Conservation (phyloP, 225 moss, liverwort and hornwort genomes). For the Climacium dendroides region DNA sequence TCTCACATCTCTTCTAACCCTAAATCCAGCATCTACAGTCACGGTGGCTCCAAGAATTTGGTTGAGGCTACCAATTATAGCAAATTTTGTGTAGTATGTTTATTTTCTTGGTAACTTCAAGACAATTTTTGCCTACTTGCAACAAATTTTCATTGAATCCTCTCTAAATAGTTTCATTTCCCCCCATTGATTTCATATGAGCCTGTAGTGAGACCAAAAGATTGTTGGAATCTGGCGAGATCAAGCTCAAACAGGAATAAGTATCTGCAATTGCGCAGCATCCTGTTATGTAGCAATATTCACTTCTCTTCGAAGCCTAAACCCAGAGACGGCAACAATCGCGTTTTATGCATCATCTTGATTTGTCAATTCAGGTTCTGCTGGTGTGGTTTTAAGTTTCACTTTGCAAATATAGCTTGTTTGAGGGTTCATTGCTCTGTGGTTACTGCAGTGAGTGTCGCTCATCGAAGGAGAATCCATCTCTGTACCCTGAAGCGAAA, state of each 20-base stretch:
- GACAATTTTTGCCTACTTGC: neutral
- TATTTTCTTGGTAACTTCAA: neutral
- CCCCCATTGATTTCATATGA: neutral
- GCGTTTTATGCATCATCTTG: neutral
- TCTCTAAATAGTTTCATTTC: neutral
- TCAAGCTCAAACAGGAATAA: neutral
- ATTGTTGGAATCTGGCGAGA: neutral
- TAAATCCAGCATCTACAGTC: neutral
- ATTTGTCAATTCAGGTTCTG: neutral
- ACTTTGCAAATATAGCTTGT: neutral
- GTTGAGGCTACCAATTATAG: neutral
- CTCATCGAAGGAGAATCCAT: slow-evolving; percentile 54
- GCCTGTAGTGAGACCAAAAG: neutral
- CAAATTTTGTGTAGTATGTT: neutral
- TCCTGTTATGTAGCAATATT: neutral
- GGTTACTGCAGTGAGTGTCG: slow-evolving; percentile 53
- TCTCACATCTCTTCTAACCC: neutral
- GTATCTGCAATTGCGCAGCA: neutral
- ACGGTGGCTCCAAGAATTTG: neutral
- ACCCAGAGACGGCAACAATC: neutral
- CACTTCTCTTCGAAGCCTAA: neutral
- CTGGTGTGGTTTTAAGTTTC: neutral
- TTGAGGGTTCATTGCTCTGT: neutral
- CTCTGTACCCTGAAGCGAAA: slow-evolving; percentile 66
- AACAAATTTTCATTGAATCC: neutral